These are phyloP conservation scores for Hemerocallis citrina DNA, from an alignment of 106 monocot species.

Conservation along the genomic window DNA sequence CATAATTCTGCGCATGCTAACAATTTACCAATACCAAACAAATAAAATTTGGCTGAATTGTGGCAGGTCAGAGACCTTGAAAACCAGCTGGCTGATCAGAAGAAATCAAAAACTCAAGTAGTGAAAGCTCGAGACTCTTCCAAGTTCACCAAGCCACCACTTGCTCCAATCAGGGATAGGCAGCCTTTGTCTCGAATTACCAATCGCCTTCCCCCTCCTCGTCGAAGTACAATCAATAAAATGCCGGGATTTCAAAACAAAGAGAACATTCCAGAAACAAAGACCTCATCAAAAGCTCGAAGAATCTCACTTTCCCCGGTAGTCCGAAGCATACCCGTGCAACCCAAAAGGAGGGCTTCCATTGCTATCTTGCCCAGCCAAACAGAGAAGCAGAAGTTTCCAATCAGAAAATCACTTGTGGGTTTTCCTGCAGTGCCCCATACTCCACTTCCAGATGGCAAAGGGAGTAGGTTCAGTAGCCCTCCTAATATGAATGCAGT, in stretches of 20 bases:
- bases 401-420: slow-evolving; percentile 32
- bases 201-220: slow-evolving; percentile 35
- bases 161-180: slow-evolving; percentile 36
- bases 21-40: not conserved
- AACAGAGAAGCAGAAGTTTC: slow-evolving; percentile 9
- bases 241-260: slow-evolving; percentile 19
- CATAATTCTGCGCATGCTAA: not conserved
- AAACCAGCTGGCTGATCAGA: slow-evolving; percentile 52
- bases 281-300: slow-evolving; percentile 21
- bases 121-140: slow-evolving; percentile 12
- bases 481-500: slow-evolving; percentile 26
- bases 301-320: slow-evolving; percentile 43
- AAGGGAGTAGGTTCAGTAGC: slow-evolving; percentile 15
- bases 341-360: slow-evolving; percentile 50
- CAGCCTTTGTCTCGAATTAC: slow-evolving; percentile 48
- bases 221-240: slow-evolving; percentile 6
- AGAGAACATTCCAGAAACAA: slow-evolving; percentile 38
- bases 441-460: slow-evolving; percentile 34
- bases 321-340: slow-evolving; percentile 22
- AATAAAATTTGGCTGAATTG: slow-evolving; percentile 3
- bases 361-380: slow-evolving; percentile 33
- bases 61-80: slow-evolving; percentile 73
- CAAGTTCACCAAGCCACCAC: slow-evolving; percentile 49
- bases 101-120: slow-evolving; percentile 19
- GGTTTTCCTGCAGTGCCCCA: slow-evolving; percentile 20